Percentiles rank a stretch among this genome's conserved stretches.
These are phyloP conservation scores for Effrenium voratum DNA, from an alignment of 73 alveolate genomes.

Conservation along the genomic window DNA sequence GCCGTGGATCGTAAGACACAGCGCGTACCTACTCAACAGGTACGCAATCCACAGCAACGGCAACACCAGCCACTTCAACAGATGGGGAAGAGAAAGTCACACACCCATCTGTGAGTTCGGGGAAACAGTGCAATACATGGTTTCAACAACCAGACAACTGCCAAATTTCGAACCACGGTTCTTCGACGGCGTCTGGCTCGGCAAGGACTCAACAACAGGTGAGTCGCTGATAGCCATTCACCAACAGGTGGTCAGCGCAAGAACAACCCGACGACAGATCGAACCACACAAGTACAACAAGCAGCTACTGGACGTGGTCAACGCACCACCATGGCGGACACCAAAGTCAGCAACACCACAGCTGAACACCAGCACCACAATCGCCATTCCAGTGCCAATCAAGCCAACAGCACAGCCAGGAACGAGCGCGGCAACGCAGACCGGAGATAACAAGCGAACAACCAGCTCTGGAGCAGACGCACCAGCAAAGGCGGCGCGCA, in stretches of 20 bases:
- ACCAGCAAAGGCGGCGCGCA: background rate
- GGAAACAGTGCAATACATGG: conserved; percentile 35
- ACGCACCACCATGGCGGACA: background rate
- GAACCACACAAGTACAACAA: conserved; percentile 18
- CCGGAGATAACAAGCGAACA: background rate
- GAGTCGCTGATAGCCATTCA: conserved; percentile 4
- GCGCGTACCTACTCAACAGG: conserved; percentile 15
- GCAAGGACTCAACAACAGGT: conserved; percentile 1
- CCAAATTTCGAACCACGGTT: conserved; percentile 38
- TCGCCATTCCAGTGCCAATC: background rate
- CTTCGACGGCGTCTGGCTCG: conserved; percentile 19
- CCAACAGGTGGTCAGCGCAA: background rate
- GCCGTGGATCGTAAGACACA: conserved; percentile 24
- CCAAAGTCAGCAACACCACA: background rate
- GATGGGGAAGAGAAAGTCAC: background rate
- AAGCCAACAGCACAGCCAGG: background rate
- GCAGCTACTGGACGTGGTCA: background rate
- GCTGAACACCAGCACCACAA: background rate
- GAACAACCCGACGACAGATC: conserved; percentile 28
- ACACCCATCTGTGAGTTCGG: conserved; percentile 31
- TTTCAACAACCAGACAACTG: background rate
- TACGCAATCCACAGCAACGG: conserved; percentile 4
- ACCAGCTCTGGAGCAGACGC: background rate
- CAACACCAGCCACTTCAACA: background rate
- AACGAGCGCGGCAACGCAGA: background rate